Percentiles rank a stretch among this genome's conserved stretches.
Evolutionary conservation across 805 yeast species (phyloP).

Genomic region (Kodamaea fukazawae): DNA sequence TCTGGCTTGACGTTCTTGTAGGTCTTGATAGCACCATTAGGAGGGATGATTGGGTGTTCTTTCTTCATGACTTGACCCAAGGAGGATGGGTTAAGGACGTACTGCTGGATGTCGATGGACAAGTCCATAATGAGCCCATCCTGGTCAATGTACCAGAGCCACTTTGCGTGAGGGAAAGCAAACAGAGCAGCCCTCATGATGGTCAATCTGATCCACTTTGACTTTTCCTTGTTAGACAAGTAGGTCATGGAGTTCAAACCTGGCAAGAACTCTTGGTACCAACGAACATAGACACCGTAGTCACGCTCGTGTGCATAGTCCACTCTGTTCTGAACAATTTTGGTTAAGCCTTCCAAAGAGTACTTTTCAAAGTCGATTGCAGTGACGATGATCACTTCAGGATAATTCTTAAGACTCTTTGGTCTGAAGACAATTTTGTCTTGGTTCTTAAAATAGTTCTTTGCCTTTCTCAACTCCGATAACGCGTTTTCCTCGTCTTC

Average conservation of each 20-base stretch:
- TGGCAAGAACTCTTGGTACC: slow-evolving; percentile 81
- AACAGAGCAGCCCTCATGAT: slow-evolving; percentile 84
- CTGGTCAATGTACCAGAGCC: slow-evolving; percentile 85
- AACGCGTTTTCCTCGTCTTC: slow-evolving; percentile 49
- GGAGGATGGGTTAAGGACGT: slow-evolving; percentile 58
- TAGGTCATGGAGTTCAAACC: slow-evolving; percentile 43
- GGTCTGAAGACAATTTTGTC: slow-evolving; percentile 55
- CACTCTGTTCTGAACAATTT: slow-evolving; percentile 78
- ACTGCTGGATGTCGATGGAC: slow-evolving; percentile 55
- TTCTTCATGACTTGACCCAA: slow-evolving; percentile 62
- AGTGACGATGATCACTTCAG: slow-evolving; percentile 74
- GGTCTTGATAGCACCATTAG: slow-evolving; percentile 65
- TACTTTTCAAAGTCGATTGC: slow-evolving; percentile 72
- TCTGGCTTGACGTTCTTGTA: slow-evolving; percentile 57
- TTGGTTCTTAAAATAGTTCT: slow-evolving; percentile 59
- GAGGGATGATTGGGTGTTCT: slow-evolving; percentile 72
- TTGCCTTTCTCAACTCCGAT: slow-evolving; percentile 44
- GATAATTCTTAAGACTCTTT: slow-evolving; percentile 38
- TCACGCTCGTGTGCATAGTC: slow-evolving; percentile 81
- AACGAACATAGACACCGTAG: slow-evolving; percentile 81
- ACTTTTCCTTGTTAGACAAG: slow-evolving; percentile 40
- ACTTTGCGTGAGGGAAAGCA: slow-evolving; percentile 88
- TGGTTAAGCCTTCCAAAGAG: slow-evolving; percentile 56
- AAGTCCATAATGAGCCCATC: slow-evolving; percentile 74
- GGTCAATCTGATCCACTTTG: slow-evolving; percentile 63